These are phyloP conservation scores for Apiospora phragmitis DNA, from an alignment of 2,329 filamentous ascomycete genomes.

Conservation along the genomic window DNA sequence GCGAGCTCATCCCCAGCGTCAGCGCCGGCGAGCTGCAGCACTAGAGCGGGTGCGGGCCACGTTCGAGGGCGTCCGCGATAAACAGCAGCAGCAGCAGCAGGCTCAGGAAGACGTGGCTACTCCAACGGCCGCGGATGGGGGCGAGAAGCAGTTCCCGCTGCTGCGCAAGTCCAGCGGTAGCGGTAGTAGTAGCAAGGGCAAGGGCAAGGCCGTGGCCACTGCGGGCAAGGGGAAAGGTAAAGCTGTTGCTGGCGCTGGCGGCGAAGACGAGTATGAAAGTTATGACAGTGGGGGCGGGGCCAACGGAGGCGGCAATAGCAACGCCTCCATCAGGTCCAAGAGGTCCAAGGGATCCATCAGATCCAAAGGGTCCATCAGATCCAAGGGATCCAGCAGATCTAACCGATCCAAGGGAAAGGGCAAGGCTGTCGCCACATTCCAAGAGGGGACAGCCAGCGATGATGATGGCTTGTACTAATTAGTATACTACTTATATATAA, in stretches of 20 bases:
- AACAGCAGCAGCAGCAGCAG: conserved; percentile 41
- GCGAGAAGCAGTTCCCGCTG: conserved; percentile 14
- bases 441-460: conserved; percentile 55
- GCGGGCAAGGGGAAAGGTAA: conserved; percentile 40
- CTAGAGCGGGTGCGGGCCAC: conserved; percentile 81
- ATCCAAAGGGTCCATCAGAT: conserved; percentile 20
- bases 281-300: conserved; percentile 27
- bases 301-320: conserved; percentile 13
- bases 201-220: conserved; percentile 19
- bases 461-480: conserved; percentile 57
- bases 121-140: background rate
- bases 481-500: background rate
- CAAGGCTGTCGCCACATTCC: conserved; percentile 53
- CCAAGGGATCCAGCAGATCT: too few relatives aligned
- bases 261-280: conserved; percentile 26
- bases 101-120: conserved; percentile 32
- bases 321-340: conserved; percentile 16
- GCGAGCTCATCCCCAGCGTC: conserved; percentile 89
- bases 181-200: conserved; percentile 38
- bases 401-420: conserved; percentile 51
- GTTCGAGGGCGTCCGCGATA: conserved; percentile 70
- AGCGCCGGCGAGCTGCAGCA: conserved; percentile 89
- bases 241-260: conserved; percentile 32
- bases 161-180: conserved; percentile 19
- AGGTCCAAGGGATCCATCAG: conserved; percentile 29